Percentiles rank a stretch among this genome's conserved stretches.
Evolutionary conservation across 2,329 filamentous ascomycete species (phyloP).

Genomic region (Monilinia laxa): DNA sequence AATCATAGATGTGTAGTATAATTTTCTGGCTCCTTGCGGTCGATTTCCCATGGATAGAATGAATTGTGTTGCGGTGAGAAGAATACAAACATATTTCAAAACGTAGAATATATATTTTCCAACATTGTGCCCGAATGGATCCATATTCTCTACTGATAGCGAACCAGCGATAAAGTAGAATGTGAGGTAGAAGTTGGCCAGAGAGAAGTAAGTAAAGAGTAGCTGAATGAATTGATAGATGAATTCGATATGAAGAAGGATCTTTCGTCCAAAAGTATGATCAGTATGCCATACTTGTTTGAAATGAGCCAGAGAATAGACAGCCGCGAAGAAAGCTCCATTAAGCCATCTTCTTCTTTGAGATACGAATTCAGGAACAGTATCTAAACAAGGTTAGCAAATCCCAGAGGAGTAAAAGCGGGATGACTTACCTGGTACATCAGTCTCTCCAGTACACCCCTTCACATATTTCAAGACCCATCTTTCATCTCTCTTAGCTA

Average conservation of each 20-base stretch:
- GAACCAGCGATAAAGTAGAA: constrained; percentile 98
- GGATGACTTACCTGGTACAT: constrained; percentile 77
- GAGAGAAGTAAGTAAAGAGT: constrained; percentile 94
- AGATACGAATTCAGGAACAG: constrained; percentile 94
- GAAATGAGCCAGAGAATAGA: constrained; percentile 95
- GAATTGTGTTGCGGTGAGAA: constrained; percentile 92
- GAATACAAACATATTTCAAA: constrained; percentile 78
- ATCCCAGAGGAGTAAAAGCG: not conserved
- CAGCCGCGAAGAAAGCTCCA: constrained; percentile 96
- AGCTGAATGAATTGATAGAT: constrained; percentile 91
- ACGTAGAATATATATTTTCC: constrained; percentile 83
- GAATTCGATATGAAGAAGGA: constrained; percentile 91
- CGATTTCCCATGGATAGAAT: constrained; percentile 95
- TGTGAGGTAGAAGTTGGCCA: constrained; percentile 98
- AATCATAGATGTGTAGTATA: constrained; percentile 86
- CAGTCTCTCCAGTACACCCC: constrained; percentile 92
- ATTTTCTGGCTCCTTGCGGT: constrained; percentile 87
- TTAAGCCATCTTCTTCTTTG: constrained; percentile 97
- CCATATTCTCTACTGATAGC: constrained; percentile 71
- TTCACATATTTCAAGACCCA: constrained; percentile 99
- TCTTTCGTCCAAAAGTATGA: constrained; percentile 84
- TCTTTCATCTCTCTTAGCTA: constrained; percentile 89
- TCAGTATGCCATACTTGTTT: constrained; percentile 91
- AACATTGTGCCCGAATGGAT: constrained; percentile 88
- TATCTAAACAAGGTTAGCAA: constrained; percentile 54